A percentile compares a stretch with the other conserved stretches of the same genome.
Conservation (phyloP, 2,329 filamentous ascomycete species). For the Fusarium lateritium region DNA sequence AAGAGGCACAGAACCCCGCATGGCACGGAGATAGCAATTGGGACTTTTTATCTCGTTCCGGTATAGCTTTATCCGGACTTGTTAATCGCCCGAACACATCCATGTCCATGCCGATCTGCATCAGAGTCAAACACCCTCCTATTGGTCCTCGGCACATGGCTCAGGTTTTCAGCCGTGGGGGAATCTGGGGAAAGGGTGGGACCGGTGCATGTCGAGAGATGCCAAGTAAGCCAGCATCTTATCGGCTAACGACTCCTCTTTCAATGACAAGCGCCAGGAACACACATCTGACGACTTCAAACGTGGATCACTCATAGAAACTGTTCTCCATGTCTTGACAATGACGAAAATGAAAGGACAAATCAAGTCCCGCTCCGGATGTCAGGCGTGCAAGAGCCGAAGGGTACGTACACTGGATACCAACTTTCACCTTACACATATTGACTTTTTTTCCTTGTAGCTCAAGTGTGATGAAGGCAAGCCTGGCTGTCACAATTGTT, state of each 20-base stretch:
- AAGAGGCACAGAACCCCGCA: slow-evolving; percentile 19
- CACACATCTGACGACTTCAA: neutral
- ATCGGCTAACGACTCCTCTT: slow-evolving; percentile 11
- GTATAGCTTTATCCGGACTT: slow-evolving; percentile 25
- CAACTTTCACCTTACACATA: neutral
- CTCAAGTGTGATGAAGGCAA: slow-evolving; percentile 37
- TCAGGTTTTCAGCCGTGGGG: neutral
- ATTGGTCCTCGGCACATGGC: slow-evolving; percentile 26
- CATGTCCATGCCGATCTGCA: slow-evolving; percentile 12
- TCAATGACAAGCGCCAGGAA: slow-evolving; percentile 11
- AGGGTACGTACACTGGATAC: slow-evolving; percentile 8
- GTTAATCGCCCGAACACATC: neutral
- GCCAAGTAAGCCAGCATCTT: neutral
- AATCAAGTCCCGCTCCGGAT: slow-evolving; percentile 35
- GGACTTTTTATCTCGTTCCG: slow-evolving; percentile 37
- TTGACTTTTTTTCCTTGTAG: slow-evolving; percentile 1
- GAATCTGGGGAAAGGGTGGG: slow-evolving; percentile 24
- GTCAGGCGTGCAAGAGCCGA: slow-evolving; percentile 28
- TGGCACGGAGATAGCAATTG: slow-evolving; percentile 13
- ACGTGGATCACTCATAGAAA: slow-evolving; percentile 4
- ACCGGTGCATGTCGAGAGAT: no score
- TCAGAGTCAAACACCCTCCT: slow-evolving; percentile 3
- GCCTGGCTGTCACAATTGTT: slow-evolving; percentile 29
- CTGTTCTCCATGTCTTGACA: neutral
- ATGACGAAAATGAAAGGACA: slow-evolving; percentile 22